Evolutionary conservation across 805 yeast genomes (phyloP), one percentile per base, ranked within the genome.

Genomic region (Grigorovia transvaalensis): DNA sequence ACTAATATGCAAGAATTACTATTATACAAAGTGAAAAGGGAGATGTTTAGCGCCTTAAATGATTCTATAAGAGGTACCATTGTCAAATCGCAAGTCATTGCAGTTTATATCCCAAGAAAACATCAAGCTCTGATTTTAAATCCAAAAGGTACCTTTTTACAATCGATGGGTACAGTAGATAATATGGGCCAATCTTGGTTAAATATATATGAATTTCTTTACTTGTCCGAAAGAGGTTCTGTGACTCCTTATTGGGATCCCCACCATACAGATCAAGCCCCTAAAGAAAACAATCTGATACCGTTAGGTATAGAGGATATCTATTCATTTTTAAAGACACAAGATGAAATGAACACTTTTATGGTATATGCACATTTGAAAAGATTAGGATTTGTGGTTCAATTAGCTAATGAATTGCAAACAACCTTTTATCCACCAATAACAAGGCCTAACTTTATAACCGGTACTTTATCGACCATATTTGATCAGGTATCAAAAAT

Each of bases 221-320:
- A 89, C 64, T 69, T 90, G 51, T 78, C 83, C 1, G 96, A 90
- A 63, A 72, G 98, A 61, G 97, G 97, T 1, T 74, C 82, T 2
- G 65, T 79, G 58, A 69, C 74, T 35, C 76, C 79, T 20, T 74
- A 59, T 56, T 29, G 42, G 18, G 60, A 54, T 18, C 58, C 53
- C 17, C 50, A 49, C 15, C 17, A 38, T 38, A 60, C 59, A 2
- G 62, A 57, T 7, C 17, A 12, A 13, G 15, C 12, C 15, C 12
- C 17, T 38, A 38, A 38, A 13, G 17, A 38, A 12, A 38, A 15
- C 17, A 57, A 67, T 6, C 71, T 66, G 27, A 57, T 67, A 1
- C 72, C 78, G 4, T 61, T 89, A 61, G 76, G 83, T 48, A 65
- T 89, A 29, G 84, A 85, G 56, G 82, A 79, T 48, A 71, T 84